Base-by-base conservation (phyloP, 345 rosid species). In the Lepidium didymum region DNA sequence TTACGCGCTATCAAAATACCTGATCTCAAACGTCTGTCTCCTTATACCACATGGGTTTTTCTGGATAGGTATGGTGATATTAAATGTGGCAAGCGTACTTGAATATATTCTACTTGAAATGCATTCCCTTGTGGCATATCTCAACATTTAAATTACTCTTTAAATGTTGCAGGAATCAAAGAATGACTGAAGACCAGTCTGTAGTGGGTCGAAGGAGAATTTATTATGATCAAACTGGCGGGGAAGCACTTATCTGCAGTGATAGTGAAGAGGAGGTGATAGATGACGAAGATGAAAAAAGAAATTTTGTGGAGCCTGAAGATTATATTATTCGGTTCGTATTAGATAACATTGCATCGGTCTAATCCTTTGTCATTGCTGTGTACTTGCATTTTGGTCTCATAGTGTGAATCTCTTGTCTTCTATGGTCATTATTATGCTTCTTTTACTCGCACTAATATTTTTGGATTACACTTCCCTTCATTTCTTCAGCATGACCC, bases 101-200 rank as follows among this genome's bases (percentile, higher is more conserved):
- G 50, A 38, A 29, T 15, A 14, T n/a, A 25, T 14, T 65, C 38
- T 51, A 65, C 40, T 52, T 37, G 15, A 43, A 68, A 65, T 0
- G 5, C 42, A 51, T 6, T 38, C 68, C 15, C 21, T 43, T 23
- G 15, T 1, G 4, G 36, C 51, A 4, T 60, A 16, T 35, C 11
- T 34, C 25, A 16, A 43, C 19, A 11, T 56, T 18, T 21, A 11
- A 4, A 38, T 10, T 3, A 6, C 13, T 64, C 10, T 40, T 3
- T 8, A 15, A 74, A 15, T 70, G 70, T 18, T 82, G 72, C 86
- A 94, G 99, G 82, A 94, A 94, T 75, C 99, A 94, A 74, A 91
- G 99, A 85, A 94, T 94, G 99, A 94, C 96, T 1, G 99, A 91
- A 76, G 99, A 91, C 78, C 97, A 91, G 65, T 94, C 99, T 10